Base-by-base conservation (phyloP, 1,284 basidiomycete species). In the Trichosporon sp. region DNA sequence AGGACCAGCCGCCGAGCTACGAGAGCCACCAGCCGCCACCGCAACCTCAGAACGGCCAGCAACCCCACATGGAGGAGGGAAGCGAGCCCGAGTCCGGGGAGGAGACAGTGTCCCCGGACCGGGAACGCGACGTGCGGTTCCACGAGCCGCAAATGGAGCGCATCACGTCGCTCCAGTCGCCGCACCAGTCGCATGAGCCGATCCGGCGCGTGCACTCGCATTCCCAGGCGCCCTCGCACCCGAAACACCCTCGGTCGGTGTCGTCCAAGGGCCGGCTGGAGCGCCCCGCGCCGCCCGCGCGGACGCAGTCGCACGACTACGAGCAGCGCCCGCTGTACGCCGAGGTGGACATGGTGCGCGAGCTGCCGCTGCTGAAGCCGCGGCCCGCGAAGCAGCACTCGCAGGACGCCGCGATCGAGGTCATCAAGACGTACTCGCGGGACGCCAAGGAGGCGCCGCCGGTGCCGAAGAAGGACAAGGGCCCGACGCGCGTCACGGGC, bases 321-420 rank as follows among this genome's bases (percentile, higher is more conserved):
- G 56, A 32, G 27, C 27, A 58, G 27, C 56, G 56, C 2, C 56
- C 56, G 56, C 56, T 60, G 15, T 60, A 60, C 56, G 56, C 56
- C 56, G 56, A 60, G 56, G 56, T 60, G 6, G 56, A 60, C 56
- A 60, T 60, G 56, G 56, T 60, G 56, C 56, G 56, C 7, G 56
- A 60, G 56, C 56, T 60, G 15, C 56, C 56, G 27, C 56, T 60
- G 56, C 56, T 60, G 29, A 60, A 60, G 56, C 56, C 56, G 18
- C 27, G 29, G 15, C 56, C 56, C 2, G 56, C 56, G 15, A 60
- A 60, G 56, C 56, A 60, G 56, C 56, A 60, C 56, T 60, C 56
- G 56, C 27, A 31, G 7, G 56, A 60, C 27, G 27, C 56, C 21
- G 56, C 56, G 6, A 60, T 60, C 27, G 56, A 60, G 56, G 56